Conservation (phyloP, 257 asterid species). For the Scutellaria minor region DNA sequence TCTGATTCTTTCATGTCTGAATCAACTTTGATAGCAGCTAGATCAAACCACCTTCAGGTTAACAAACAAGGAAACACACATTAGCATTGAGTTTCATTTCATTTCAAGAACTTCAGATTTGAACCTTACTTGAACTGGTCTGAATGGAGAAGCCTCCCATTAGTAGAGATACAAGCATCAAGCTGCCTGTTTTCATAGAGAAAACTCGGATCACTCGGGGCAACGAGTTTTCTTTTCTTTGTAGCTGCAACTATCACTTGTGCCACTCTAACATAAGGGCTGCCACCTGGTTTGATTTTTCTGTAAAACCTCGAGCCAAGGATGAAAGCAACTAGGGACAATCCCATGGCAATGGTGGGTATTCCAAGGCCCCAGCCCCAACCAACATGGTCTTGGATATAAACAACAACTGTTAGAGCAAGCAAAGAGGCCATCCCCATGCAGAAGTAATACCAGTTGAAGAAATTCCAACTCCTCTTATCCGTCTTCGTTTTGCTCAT, state of each 20-base stretch:
- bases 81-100: background rate
- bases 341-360: conserved; percentile 72
- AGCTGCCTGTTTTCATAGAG: conserved; percentile 60
- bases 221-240: conserved; percentile 54
- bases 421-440: conserved; percentile 72
- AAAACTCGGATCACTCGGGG: conserved; percentile 40
- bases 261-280: conserved; percentile 64
- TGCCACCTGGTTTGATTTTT: conserved; percentile 76
- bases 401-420: conserved; percentile 76
- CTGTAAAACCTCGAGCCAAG: conserved; percentile 63
- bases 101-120: background rate
- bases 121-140: conserved; percentile 70
- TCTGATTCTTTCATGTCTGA: conserved; percentile 44
- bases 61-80: background rate
- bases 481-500: conserved; percentile 57
- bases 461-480: conserved; percentile 65
- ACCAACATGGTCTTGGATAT: conserved; percentile 72
- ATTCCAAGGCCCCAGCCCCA: conserved; percentile 94
- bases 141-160: conserved; percentile 74
- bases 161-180: conserved; percentile 56
- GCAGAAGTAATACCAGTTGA: conserved; percentile 78
- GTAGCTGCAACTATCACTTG: conserved; percentile 77
- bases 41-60: conserved; percentile 69
- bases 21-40: conserved; percentile 58
- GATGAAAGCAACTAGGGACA: conserved; percentile 55